Evolutionary conservation across 1,139 yeast genomes (phyloP).

Genomic region (Lodderomyces parapsilosis): DNA sequence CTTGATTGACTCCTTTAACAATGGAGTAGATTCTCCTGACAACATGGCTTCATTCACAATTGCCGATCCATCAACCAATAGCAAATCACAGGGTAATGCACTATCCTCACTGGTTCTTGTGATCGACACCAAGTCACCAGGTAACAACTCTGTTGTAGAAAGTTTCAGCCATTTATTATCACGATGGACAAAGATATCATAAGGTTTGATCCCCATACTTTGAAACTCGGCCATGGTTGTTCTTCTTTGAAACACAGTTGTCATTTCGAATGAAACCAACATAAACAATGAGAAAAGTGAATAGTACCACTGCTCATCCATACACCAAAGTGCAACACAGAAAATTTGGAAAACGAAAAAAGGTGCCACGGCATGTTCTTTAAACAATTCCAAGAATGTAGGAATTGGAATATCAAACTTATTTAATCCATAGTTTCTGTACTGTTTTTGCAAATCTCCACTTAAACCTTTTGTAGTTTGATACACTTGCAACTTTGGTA

Average conservation of each 20-base stretch:
- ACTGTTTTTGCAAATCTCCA: slow-evolving; percentile 55
- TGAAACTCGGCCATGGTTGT: slow-evolving; percentile 92
- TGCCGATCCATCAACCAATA: slow-evolving; percentile 82
- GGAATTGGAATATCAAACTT: slow-evolving; percentile 95
- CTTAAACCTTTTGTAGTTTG: slow-evolving; percentile 63
- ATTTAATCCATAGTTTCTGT: slow-evolving; percentile 76
- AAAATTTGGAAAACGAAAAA: slow-evolving; percentile 95
- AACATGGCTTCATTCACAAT: slow-evolving; percentile 98
- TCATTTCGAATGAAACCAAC: slow-evolving; percentile 90
- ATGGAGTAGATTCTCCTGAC: slow-evolving; percentile 97
- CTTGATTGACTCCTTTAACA: slow-evolving; percentile 85
- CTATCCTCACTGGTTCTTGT: slow-evolving; percentile 87
- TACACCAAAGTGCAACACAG: slow-evolving; percentile 92
- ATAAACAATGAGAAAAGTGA: slow-evolving; percentile 88
- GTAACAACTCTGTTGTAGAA: slow-evolving; percentile 74
- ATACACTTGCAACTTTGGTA: slow-evolving; percentile 57
- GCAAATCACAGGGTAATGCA: slow-evolving; percentile 94
- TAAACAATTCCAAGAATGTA: slow-evolving; percentile 82
- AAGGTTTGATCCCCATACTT: slow-evolving; percentile 97
- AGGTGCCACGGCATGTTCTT: slow-evolving; percentile 98
- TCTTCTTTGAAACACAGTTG: slow-evolving; percentile 94
- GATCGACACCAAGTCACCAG: slow-evolving; percentile 89
- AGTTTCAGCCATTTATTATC: slow-evolving; percentile 67
- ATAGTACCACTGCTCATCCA: slow-evolving; percentile 97
- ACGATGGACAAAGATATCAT: slow-evolving; percentile 70